Evolutionary conservation across 108 stramenopile genomes (phyloP), one percentile per base, ranked within the genome.

Genomic region (Mediolabrus comicus): DNA sequence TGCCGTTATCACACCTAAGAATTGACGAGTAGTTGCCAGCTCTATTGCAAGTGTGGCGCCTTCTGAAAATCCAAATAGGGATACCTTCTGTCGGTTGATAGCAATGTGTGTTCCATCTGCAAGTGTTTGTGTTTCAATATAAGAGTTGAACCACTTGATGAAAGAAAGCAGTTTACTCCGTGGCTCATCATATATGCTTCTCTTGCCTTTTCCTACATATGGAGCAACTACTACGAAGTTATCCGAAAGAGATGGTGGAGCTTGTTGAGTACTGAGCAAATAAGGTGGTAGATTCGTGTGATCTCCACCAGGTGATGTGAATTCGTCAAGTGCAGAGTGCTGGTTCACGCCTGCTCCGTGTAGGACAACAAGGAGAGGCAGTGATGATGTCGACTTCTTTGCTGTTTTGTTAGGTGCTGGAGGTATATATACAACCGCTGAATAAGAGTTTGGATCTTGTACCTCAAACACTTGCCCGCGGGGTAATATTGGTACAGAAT

Each of bases 41-140:
- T 94, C 92, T 9, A 94, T 81, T 5, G 85, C 87, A 10, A 89
- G 83, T 16, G 88, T 94, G 26, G 92, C 86, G 10, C 92, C 92
- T 61, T 94, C 92, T 4, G 85, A 86, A 64, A 94, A 94, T 1
- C 92, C 92, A 73, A 93, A 89, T 11, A 93, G 54, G 36, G 75
- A 81, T 16, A 87, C 65, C 17, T 81, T 79, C 41, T 71, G 72
- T 1, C 75, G 80, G 65, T 89, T 80, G 62, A 87, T 72, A 14
- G 25, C 39, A 22, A 72, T 49, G 38, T 34, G 36, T 3, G 34
- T 57, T n/a, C 43, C 62, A 51, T 71, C 70, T 19, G 64, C 35
- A 3, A 76, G 34, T 8, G 53, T 5, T 35, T 73, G 56, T 3
- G 71, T 46, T 31, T 69, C 71, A 0, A 64, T 39, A 62, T 67